Conservation (phyloP, 2,329 filamentous ascomycete genomes). For the Colletotrichum sp. region DNA sequence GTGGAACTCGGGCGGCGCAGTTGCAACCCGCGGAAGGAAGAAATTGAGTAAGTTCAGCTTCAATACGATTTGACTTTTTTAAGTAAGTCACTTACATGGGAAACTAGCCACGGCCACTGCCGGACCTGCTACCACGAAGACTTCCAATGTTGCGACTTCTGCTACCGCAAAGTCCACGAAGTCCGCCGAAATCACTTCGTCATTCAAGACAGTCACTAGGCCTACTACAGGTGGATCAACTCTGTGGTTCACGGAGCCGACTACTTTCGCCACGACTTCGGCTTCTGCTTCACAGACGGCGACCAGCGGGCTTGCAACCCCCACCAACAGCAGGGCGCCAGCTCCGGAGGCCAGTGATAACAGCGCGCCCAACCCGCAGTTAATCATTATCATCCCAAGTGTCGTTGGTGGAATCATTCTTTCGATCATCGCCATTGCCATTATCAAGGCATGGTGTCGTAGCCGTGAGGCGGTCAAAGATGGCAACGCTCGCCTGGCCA, state of each 20-base stretch:
- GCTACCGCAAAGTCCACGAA: not conserved
- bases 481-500: not conserved
- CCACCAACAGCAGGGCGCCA: not conserved
- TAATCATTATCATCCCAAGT: not conserved
- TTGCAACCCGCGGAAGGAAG: not conserved
- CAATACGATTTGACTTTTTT: not conserved
- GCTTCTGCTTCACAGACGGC: not conserved
- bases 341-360: not conserved
- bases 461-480: not conserved
- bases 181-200: not conserved
- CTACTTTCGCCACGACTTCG: not conserved
- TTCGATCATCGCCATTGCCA: not conserved
- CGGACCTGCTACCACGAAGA: not conserved
- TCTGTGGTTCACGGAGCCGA: not conserved
- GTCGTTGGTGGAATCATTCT: not conserved
- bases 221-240: not conserved
- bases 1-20: not conserved
- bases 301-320: not conserved
- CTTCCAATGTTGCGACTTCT: not conserved
- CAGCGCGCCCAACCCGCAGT: not conserved
- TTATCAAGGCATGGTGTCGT: not conserved
- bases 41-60: not conserved
- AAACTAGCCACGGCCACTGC: not conserved
- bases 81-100: not conserved
- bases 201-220: not conserved